Evolutionary conservation across 2,329 filamentous ascomycete genomes (phyloP), one percentile per base, ranked within the genome.

Genomic region (Phyllachora maydis): DNA sequence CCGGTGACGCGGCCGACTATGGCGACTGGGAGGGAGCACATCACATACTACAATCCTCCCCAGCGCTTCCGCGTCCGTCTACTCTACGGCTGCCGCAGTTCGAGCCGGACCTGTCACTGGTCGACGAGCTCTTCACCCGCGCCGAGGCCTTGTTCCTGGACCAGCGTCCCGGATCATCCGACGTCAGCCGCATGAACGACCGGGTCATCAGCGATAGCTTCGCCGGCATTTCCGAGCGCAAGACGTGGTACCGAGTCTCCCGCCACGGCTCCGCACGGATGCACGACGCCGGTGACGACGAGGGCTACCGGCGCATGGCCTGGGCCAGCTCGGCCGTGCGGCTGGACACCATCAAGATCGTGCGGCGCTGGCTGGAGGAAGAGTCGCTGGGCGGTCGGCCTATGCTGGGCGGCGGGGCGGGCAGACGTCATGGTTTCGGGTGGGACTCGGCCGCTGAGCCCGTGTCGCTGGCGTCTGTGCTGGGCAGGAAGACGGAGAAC

Each of bases 341-440:
- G 13, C 41, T 44, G 8, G 55, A 65, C 6, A 63, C 58, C 1
- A 51, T 67, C 28, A 54, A 58, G 27, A 64, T 65, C 19, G 66
- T 74, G 11, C 53, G 60, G 14, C 54, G 64, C 14, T 75, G 69
- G 69, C 67, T 72, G 54, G 63, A 70, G 33, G 61, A 72, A 33
- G 66, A 68, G 32, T 61, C 62, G 0, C 59, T 65, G 14, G 49
- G 58, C 3, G 61, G 64, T 2, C 54, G 56, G 22, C 43, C 52
- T 8, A 47, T 47, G 1, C 41, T 60, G 7, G 55, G 53, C 6
- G 52, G 52, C 13, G 35, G 50, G 1, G 43, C 49, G 22, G 40
- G 11, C 49, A 52, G 11, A 56, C 54, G 18, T 51, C 54, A 52
- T 16, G 52, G 62, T 32, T 73, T 72, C 40, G 63, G 66, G 15